These are phyloP conservation scores for Pseudocohnilembus persalinus DNA, from an alignment of 169 alveolate species.

Conservation along the genomic window DNA sequence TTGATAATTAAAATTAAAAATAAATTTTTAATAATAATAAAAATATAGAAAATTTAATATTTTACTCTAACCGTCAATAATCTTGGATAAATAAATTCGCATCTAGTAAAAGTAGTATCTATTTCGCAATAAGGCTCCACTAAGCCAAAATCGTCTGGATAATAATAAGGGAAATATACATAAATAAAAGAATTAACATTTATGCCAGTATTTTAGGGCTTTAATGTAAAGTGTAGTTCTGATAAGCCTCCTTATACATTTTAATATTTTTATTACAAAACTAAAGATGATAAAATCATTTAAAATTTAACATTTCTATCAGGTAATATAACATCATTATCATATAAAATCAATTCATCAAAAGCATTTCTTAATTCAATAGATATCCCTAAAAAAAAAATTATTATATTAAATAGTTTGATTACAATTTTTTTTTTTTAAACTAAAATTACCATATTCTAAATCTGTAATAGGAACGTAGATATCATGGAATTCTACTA, in stretches of 20 bases:
- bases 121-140: background rate
- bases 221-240: background rate
- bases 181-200: background rate
- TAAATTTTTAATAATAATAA: too few relatives aligned
- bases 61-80: background rate
- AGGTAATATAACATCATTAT: background rate
- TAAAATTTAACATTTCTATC: background rate
- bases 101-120: background rate
- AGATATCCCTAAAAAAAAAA: too few relatives aligned
- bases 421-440: too few relatives aligned
- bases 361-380: background rate
- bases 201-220: background rate
- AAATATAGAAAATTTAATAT: too few relatives aligned
- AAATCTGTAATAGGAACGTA: background rate
- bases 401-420: too few relatives aligned
- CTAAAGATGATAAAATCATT: background rate
- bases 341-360: too few relatives aligned
- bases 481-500: background rate
- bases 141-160: background rate
- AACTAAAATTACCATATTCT: background rate
- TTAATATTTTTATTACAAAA: background rate
- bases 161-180: background rate
- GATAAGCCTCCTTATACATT: background rate
- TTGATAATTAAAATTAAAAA: too few relatives aligned
- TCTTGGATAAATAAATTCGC: background rate